Base-by-base conservation (phyloP, 2,329 filamentous ascomycete genomes). In the Lojkania enalia region DNA sequence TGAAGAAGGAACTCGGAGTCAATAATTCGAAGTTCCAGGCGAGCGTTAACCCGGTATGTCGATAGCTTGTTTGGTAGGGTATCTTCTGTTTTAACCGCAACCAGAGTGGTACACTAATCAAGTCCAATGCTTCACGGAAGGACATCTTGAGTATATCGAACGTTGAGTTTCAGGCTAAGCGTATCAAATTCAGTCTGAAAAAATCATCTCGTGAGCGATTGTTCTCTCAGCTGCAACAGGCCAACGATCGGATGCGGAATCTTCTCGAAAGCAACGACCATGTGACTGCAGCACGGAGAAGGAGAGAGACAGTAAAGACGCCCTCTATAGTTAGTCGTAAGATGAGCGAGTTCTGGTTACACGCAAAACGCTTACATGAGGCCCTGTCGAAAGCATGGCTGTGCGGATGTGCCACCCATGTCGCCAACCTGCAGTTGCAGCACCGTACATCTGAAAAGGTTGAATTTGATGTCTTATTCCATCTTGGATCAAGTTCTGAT, bases 1-100 rank as follows among this genome's bases (percentile, higher is more conserved):
- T 59, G 12, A 53, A 51, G 39, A 49, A 51, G 25, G 58, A 52
- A n/a, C 46, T 51, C 7, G 45, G 45, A 6, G 39, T 52, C 16
- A 18, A 45, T n/a, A 43, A 49, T 20, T 14, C 36, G 6, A 43
- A 30, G 14, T 50, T 46, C 20, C 57, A 58, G 36, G 39, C 40
- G 20, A 46, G 37, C 21, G 37, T 55, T 20, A 25, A 38, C 20
- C 16, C 43, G 40, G 47, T 41, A 33, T 16, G 30, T 11, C 30
- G 30, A 9, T 33, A 9, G n/a, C 7, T 27, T n/a, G 23, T n/a
- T 27, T 27, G n/a, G 23, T 9, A 27, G 23, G 23, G 7, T 27
- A 7, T 7, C 23, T 9, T 9, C n/a, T 35, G 11, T 29, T 21
- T 20, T 42, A 19, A 15, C 39, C 21, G 14, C 18, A 4, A 18